phyloP scores from a whole-genome alignment of 805 yeast species.

The Nakazawaea molendinolei region DNA sequence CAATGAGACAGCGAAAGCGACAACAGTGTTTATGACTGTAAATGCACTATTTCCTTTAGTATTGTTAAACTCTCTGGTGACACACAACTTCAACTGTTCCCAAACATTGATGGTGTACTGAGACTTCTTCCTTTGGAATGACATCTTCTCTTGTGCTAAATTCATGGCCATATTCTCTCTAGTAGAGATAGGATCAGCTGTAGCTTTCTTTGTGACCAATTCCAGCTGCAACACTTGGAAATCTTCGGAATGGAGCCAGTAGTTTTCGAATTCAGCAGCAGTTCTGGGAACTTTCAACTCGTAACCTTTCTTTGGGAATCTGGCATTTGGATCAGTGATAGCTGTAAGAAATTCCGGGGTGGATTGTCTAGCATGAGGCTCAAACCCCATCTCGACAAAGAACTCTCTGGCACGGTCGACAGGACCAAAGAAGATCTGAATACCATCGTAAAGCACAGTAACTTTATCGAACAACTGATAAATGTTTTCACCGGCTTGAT shows the following conservation, averaged over 20 bases:
- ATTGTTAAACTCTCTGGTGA: conserved; percentile 47
- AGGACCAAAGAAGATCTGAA: conserved; percentile 56
- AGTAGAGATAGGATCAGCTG: conserved; percentile 23
- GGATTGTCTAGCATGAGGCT: conserved; percentile 56
- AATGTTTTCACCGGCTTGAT: conserved; percentile 63
- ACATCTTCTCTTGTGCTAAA: conserved; percentile 30
- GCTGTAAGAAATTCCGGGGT: conserved; percentile 65
- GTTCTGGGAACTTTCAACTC: conserved; percentile 47
- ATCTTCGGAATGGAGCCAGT: conserved; percentile 54
- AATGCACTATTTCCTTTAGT: conserved; percentile 51
- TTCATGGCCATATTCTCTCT: conserved; percentile 26
- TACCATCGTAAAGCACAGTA: conserved; percentile 53
- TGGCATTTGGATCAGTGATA: conserved; percentile 59
- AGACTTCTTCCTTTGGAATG: conserved; percentile 30
- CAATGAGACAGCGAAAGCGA: conserved; percentile 50
- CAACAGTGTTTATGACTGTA: conserved; percentile 41
- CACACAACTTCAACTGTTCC: conserved; percentile 45
- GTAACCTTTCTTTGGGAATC: conserved; percentile 39
- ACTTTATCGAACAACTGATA: conserved; percentile 56
- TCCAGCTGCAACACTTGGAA: conserved; percentile 29
- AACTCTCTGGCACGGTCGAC: conserved; percentile 44
- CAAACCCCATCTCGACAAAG: conserved; percentile 55
- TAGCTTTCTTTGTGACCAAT: conserved; percentile 18
- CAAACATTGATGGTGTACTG: conserved; percentile 33
- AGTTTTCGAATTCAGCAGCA: conserved; percentile 50